Base-by-base conservation (phyloP, 108 stramenopile genomes). In the Nitzschia sp. region DNA sequence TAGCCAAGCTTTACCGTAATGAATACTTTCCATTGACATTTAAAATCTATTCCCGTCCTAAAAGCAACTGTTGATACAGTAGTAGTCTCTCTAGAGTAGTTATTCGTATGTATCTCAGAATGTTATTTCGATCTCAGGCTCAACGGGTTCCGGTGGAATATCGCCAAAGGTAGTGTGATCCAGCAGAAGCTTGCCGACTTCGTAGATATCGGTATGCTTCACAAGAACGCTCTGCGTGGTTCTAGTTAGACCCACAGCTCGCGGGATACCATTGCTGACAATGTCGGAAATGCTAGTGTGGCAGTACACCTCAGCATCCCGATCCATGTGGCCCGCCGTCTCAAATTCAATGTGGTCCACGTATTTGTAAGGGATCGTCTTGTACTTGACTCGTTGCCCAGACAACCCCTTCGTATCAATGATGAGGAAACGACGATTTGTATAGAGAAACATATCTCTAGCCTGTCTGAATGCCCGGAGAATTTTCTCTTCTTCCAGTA, bases 371-470 rank as follows among this genome's bases (percentile, higher is more conserved):
- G 88, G 88, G 44, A 73, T 80, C 41, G 75, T 75, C 41, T 66
- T 73, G 71, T 89, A 89, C 31, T 84, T 82, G 21, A 89, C 77
- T 26, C 62, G 66, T 48, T 80, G 84, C 16, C 88, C 88, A 9
- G 75, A 65, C 11, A 89, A 68, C 8, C 85, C 85, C 54, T 89
- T 81, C 23, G 73, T 76, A 58, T 89, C 88, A 33, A 89, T 66
- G 23, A 66, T 59, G 15, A 89, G 71, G 13, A 89, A 70, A 1
- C 85, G 58, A 23, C 77, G 77, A 19, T 76, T 83, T 0, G 88
- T 78, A 38, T 86, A 73, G 36, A 86, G 46, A 48, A 72, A 80
- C 25, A 78, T 34, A 53, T 86, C 88, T 16, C 85, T 76, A 2
- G 85, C 88, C 46, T 59, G 58, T 50, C 77, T 73, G 57, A 79